Base-by-base conservation (phyloP, 805 yeast genomes). In the Clavispora fructus region DNA sequence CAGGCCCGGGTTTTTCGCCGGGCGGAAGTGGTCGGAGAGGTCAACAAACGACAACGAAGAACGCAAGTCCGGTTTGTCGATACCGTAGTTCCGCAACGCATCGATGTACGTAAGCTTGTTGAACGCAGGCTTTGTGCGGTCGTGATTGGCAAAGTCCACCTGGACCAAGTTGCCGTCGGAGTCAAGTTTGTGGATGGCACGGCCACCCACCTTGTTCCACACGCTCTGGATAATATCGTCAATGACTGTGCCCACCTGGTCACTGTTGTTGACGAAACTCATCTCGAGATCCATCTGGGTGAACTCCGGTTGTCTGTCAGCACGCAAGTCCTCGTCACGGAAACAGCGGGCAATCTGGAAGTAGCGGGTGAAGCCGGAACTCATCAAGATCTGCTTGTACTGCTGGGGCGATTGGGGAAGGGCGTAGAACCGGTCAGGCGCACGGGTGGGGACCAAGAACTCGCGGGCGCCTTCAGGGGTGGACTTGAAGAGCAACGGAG, bases 391-490 rank as follows among this genome's bases (percentile, higher is more conserved):
- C 65, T 94, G 99, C 61, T 94, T 94, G 61, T 92, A 94, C 61
- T 94, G 99, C 62, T 94, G 99, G 0, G 99, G 99, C 13, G 97
- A 88, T 63, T 94, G 99, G 0, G 98, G 97, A 27, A 94, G 71
- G 0, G 99, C 97, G 62, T 92, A 94, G 63, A 87, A 85, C 16
- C 65, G 59, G 26, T 71, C 67, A 1, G 68, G 60, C 13, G 76
- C 68, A 53, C 98, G 75, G 0, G 97, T 88, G 1, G 99, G 99
- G 0, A 94, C 97, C 41, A 94, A 65, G 62, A 92, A 94, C 65
- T 94, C 99, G 33, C 95, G 74, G 1, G 99, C 99, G 13, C 99
- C 99, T 64, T 94, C 99, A 0, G 99, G 99, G 0, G 99, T 94
- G 1, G 96, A 87, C 60, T 94, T 91, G 74, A 94, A 94, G 27